phyloP scores from a whole-genome alignment of 2,329 filamentous ascomycete species.

The Alternaria longipes region DNA sequence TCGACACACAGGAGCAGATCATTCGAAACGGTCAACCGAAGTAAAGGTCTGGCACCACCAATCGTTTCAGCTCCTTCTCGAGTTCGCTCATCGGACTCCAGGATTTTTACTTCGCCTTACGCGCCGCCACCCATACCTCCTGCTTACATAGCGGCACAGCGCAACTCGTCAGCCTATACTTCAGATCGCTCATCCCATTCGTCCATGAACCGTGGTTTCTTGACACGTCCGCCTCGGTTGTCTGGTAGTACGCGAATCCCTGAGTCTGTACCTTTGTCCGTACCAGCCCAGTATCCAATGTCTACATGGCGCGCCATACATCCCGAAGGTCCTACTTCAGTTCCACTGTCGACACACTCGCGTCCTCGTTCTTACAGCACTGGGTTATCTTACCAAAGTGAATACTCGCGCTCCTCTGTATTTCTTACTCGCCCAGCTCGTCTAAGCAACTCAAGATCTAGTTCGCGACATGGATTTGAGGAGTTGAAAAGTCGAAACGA shows the following conservation, averaged over 20 bases:
- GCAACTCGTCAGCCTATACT: constrained; percentile 25
- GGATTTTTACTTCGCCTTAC: constrained; percentile 41
- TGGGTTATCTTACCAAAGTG: constrained; percentile 30
- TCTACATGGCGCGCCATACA: constrained; percentile 47
- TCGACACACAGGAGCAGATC: constrained; percentile 29
- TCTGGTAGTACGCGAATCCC: constrained; percentile 25
- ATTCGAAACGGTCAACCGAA: constrained; percentile 35
- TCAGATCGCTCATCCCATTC: constrained; percentile 26
- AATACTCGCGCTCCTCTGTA: constrained; percentile 39
- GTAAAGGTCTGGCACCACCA: constrained; percentile 16
- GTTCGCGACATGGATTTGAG: constrained; percentile 33
- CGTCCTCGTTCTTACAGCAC: constrained; percentile 27
- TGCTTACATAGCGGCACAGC: constrained; percentile 26
- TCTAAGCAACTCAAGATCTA: constrained; percentile 38
- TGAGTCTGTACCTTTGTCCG: constrained; percentile 34
- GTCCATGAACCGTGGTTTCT: constrained; percentile 18
- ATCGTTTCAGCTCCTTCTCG: not conserved
- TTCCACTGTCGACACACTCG: constrained; percentile 31
- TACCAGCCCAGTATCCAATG: constrained; percentile 41
- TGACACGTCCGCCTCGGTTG: constrained; percentile 32
- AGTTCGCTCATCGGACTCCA: constrained; percentile 29
- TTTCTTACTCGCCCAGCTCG: constrained; percentile 44
- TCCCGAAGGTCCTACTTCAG: constrained; percentile 31
- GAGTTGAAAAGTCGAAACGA: constrained; percentile 24
- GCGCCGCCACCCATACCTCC: constrained; percentile 42